A percentile compares a stretch with the other conserved stretches of the same genome.
Evolutionary conservation across 495 filamentous ascomycete species (phyloP).

Genomic region (Oidiodendron maius): DNA sequence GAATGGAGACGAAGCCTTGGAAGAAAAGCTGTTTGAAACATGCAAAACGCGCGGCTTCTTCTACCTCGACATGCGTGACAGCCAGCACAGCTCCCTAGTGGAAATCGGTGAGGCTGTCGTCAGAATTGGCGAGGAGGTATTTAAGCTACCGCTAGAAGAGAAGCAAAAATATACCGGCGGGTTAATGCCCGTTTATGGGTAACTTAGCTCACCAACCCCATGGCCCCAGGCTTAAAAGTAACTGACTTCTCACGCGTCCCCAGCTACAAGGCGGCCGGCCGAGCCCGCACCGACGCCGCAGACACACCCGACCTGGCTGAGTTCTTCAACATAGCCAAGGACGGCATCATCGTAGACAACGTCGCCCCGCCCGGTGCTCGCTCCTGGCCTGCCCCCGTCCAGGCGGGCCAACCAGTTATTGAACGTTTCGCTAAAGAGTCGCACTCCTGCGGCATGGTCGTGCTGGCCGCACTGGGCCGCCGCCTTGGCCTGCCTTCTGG

Average conservation of each 20-base stretch:
- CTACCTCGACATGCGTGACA: slow-evolving; percentile 49
- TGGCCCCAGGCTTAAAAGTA: too few species aligned
- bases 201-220: too few species aligned
- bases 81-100: slow-evolving; percentile 33
- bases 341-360: slow-evolving; percentile 44
- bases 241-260: too few species aligned
- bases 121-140: slow-evolving; percentile 37
- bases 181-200: too few species aligned
- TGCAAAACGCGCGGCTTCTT: slow-evolving; percentile 57
- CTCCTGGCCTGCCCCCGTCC: slow-evolving; percentile 39
- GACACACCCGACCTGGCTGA: slow-evolving; percentile 53
- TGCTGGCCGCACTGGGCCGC: slow-evolving; percentile 44
- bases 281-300: too few species aligned
- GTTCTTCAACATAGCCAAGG: slow-evolving; percentile 54
- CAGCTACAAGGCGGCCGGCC: too few species aligned
- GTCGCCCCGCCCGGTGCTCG: slow-evolving; percentile 38
- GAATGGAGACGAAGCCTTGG: too few species aligned
- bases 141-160: slow-evolving; percentile 45
- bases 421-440: too few species aligned
- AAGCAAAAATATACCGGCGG: slow-evolving; percentile 46
- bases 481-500: slow-evolving; percentile 41
- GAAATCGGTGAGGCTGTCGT: slow-evolving; percentile 45
- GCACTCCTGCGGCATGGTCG: too few species aligned
- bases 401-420: too few species aligned
- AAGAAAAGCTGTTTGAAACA: slow-evolving; percentile 40